A percentile compares a stretch with the other conserved stretches of the same genome.
phyloP scores from a whole-genome alignment of 2,329 filamentous ascomycete genomes.

The Piedraia hortae region DNA sequence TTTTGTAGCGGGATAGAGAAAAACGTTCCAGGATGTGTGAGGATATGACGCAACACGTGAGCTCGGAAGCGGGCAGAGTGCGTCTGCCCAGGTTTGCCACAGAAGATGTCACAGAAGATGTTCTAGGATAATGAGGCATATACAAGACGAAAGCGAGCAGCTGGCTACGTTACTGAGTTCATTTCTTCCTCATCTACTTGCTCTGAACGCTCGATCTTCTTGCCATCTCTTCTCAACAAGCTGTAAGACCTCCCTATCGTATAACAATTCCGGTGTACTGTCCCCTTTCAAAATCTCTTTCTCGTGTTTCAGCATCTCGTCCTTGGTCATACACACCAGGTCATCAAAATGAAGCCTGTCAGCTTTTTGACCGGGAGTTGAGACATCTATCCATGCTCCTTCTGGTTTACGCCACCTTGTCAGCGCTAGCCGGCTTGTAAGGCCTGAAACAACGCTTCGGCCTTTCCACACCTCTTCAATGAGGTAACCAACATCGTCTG shows the following conservation, averaged over 20 bases:
- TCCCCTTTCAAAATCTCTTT: conserved; percentile 46
- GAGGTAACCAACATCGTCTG: conserved; percentile 62
- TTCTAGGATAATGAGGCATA: too few species aligned
- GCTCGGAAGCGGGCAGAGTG: too few species aligned
- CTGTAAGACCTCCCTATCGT: conserved; percentile 37
- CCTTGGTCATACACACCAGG: conserved; percentile 76
- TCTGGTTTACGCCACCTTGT: conserved; percentile 49
- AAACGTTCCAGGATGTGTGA: too few species aligned
- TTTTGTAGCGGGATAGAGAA: too few species aligned
- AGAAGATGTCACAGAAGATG: too few species aligned
- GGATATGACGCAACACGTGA: too few species aligned
- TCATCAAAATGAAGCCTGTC: conserved; percentile 41
- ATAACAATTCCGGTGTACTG: conserved; percentile 43
- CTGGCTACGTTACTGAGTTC: too few species aligned
- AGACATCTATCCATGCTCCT: conserved; percentile 30
- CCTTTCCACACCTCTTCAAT: conserved; percentile 73
- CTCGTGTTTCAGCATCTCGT: conserved; percentile 59
- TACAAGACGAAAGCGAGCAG: too few species aligned
- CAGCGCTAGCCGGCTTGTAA: conserved; percentile 54
- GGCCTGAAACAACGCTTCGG: conserved; percentile 54
- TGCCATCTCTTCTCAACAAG: conserved; percentile 36
- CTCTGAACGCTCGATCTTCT: conserved; percentile 25
- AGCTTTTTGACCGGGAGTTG: conserved; percentile 46
- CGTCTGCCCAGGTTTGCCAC: too few species aligned
- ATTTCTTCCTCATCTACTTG: conserved; percentile 3